Conservation (phyloP, 2,329 filamentous ascomycete genomes). For the Beauveria scarabaeidicola region DNA sequence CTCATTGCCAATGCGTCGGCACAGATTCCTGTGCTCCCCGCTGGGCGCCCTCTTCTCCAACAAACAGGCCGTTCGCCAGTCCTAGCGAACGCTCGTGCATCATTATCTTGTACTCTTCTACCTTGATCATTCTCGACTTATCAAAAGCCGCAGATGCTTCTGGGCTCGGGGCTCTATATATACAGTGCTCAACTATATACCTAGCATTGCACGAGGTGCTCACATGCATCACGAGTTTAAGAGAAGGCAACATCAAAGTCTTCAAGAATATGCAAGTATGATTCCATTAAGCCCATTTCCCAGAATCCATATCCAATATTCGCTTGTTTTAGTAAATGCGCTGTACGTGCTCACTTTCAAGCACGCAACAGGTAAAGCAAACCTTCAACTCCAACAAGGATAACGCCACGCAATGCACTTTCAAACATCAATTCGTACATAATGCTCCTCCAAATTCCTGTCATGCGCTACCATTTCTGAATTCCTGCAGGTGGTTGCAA, state of each 20-base stretch:
- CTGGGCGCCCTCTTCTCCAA: too few relatives aligned
- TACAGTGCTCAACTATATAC: not conserved
- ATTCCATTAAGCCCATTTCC: not conserved
- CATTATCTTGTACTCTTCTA: not conserved
- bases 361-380: not conserved
- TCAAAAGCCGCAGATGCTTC: too few relatives aligned
- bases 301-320: not conserved
- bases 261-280: not conserved
- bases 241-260: not conserved
- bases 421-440: too few relatives aligned
- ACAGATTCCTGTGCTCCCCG: too few relatives aligned
- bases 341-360: too few relatives aligned
- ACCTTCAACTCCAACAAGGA: not conserved
- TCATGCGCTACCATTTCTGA: too few relatives aligned
- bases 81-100: too few relatives aligned
- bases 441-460: too few relatives aligned
- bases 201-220: not conserved
- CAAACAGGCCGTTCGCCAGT: too few relatives aligned
- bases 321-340: not conserved
- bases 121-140: not conserved
- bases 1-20: too few relatives aligned
- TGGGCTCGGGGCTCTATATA: not conserved
- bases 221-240: not conserved
- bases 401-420: not conserved
- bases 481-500: too few relatives aligned